phyloP scores from a whole-genome alignment of 441 rosid genomes.

The Populus hybrid region DNA sequence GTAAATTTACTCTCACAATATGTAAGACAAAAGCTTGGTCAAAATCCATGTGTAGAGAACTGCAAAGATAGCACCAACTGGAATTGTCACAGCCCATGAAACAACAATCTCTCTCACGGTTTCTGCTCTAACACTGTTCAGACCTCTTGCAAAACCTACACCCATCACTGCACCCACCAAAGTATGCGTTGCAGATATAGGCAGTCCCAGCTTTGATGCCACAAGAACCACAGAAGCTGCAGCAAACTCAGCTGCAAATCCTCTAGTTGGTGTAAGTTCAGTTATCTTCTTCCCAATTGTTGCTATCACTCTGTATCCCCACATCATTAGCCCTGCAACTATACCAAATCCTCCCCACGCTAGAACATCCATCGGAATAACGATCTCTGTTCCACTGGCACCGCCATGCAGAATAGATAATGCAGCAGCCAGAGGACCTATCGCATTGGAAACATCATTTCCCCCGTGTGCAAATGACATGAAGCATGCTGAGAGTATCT shows the following conservation, averaged over 20 bases:
- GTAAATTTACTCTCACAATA: constrained; percentile 41
- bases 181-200: constrained; percentile 94
- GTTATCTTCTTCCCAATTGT: constrained; percentile 98
- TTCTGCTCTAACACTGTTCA: constrained; percentile 84
- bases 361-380: constrained; percentile 81
- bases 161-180: constrained; percentile 99
- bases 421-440: constrained; percentile 96
- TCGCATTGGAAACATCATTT: constrained; percentile 94
- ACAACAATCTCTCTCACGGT: constrained; percentile 85
- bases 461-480: constrained; percentile 99
- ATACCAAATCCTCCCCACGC: constrained; percentile 99
- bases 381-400: constrained; percentile 50
- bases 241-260: constrained; percentile 96
- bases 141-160: constrained; percentile 96
- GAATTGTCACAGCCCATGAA: constrained; percentile 94
- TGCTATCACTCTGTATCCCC: constrained; percentile 99
- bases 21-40: constrained; percentile 65
- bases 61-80: constrained; percentile 77
- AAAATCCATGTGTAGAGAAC: constrained; percentile 86
- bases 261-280: constrained; percentile 92
- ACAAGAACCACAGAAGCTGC: constrained; percentile 92
- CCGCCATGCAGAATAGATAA: constrained; percentile 80
- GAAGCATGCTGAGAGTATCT: constrained; percentile 96
- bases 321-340: constrained; percentile 82
- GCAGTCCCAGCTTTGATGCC: constrained; percentile 90